Evolutionary conservation across 129 eudicot species (phyloP), one percentile per base, ranked within the genome.

Genomic region (Lonicera japonica): DNA sequence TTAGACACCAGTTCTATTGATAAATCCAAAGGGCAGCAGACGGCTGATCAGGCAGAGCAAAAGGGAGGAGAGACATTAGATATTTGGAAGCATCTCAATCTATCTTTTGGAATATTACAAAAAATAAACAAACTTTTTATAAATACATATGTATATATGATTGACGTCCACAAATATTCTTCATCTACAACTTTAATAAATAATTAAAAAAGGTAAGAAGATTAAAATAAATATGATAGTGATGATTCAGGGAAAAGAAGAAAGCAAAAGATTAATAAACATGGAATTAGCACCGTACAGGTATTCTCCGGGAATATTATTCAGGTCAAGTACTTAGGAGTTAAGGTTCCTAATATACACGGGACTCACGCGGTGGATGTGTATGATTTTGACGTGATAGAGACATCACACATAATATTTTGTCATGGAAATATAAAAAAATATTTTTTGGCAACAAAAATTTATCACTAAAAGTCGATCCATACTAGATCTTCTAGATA

Each of bases 281-380:
- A 29, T 29, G 36, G 36, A 29, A 1, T 29, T 29, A 29, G 36
- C 2, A 29, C 36, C 36, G 36, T 29, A 29, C 36, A 29, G 5
- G 18, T 16, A 7, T 58, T 58, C 19, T 0, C 39, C 5, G 43
- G 50, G 60, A 58, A 73, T 50, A 48, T 29, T 47, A 56, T 64
- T 68, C 67, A 80, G 46, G 46, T 74, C 73, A 79, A 71, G 66
- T 65, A 73, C 89, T 82, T 86, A 83, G 78, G 79, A 69, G 75
- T 59, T 80, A 86, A 86, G 95, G 80, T 79, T 79, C 71, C 6
- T n/a, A n/a, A 67, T 65, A 56, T 22, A 73, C 66, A 79, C 70
- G 58, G 63, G 75, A 77, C 63, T 36, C 62, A 74, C 74, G 51
- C 69, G 59, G 75, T 14, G 70, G 54, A 20, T 24, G 36, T 29